A percentile compares a stretch with the other conserved stretches of the same genome.
Conservation (phyloP, 228 moss, liverwort and hornwort genomes). For the Sphagnum magellanicum region DNA sequence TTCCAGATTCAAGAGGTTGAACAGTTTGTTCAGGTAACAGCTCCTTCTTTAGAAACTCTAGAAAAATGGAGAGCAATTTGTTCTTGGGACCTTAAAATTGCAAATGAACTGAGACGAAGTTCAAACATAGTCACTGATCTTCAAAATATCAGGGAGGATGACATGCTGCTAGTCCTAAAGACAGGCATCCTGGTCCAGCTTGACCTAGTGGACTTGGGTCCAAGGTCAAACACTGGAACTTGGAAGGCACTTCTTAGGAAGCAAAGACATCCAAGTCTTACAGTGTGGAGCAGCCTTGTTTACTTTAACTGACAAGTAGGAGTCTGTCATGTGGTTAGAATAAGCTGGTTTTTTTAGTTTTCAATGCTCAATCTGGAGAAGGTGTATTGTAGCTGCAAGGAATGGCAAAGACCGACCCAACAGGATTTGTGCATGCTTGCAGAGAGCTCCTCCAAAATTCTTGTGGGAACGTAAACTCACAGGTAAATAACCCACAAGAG, state of each 20-base stretch:
- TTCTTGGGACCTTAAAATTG: background rate
- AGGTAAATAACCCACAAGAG: slow-evolving; percentile 18
- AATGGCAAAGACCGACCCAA: slow-evolving; percentile 72
- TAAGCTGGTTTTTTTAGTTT: background rate
- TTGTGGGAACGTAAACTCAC: slow-evolving; percentile 21
- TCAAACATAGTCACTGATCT: background rate
- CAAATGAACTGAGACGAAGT: background rate
- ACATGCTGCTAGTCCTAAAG: too few relatives aligned
- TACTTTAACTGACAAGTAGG: background rate
- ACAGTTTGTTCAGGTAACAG: slow-evolving; percentile 60
- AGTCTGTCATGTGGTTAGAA: background rate
- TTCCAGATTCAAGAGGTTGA: slow-evolving; percentile 65
- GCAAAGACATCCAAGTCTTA: too few relatives aligned
- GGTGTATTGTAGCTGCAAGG: slow-evolving; percentile 38
- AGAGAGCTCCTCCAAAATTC: slow-evolving; percentile 65
- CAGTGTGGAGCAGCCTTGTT: too few relatives aligned
- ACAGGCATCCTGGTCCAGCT: too few relatives aligned
- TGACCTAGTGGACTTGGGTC: too few relatives aligned
- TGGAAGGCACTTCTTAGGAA: too few relatives aligned
- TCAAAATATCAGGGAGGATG: background rate
- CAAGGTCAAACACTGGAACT: too few relatives aligned
- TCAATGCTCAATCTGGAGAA: background rate
- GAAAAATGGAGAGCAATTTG: background rate
- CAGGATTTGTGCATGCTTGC: slow-evolving; percentile 60
- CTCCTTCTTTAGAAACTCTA: background rate